Conservation (phyloP, 208 protist genomes). For the Phytomonas sp. region DNA sequence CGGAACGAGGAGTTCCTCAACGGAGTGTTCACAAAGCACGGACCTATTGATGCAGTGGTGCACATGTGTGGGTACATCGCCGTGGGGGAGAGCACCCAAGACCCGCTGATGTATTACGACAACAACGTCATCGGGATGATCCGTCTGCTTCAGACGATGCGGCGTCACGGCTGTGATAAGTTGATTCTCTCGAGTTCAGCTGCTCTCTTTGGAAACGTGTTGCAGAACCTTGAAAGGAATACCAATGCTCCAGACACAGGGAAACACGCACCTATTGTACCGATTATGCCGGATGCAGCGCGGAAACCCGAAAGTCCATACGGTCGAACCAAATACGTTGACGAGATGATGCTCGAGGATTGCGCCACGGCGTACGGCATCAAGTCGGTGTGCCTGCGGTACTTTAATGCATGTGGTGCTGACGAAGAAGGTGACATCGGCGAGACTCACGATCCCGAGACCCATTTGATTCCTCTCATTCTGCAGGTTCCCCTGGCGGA, state of each 20-base stretch:
- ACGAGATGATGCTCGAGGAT: conserved; percentile 93
- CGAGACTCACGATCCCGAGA: conserved; percentile 93
- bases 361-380: conserved; percentile 59
- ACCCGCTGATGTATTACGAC: conserved; percentile 94
- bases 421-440: conserved; percentile 93
- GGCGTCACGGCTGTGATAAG: conserved; percentile 81
- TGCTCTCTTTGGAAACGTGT: conserved; percentile 87
- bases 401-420: conserved; percentile 98
- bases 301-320: conserved; percentile 88
- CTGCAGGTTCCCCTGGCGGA: conserved; percentile 88
- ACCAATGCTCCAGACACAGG: conserved; percentile 5
- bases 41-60: conserved; percentile 86
- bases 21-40: conserved; percentile 82
- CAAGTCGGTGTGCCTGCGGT: conserved; percentile 91
- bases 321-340: conserved; percentile 87
- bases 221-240: conserved; percentile 8
- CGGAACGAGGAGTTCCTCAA: conserved; percentile 74
- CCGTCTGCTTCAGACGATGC: conserved; percentile 91
- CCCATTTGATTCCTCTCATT: conserved; percentile 97
- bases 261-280: conserved; percentile 24
- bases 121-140: conserved; percentile 95
- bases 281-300: conserved; percentile 49
- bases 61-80: conserved; percentile 93
- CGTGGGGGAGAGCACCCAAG: conserved; percentile 88
- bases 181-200: conserved; percentile 96